Percentiles rank a stretch among this genome's conserved stretches.
Evolutionary conservation across 208 protist species (phyloP).

Genomic region (Leishmania mexicana): DNA sequence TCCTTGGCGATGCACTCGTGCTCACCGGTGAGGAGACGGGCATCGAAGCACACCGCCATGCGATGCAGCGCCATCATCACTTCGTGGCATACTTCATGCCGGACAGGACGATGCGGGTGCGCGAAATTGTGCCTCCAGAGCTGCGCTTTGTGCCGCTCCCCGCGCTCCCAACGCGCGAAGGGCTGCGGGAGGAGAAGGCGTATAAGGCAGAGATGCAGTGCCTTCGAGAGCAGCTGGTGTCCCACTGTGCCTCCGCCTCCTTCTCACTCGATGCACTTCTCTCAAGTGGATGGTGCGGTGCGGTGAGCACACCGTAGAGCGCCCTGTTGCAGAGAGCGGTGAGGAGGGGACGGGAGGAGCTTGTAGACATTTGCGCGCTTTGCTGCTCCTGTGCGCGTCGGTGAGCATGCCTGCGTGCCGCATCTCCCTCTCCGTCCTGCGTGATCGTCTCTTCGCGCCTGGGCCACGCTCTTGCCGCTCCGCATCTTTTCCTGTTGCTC

Average conservation of each 20-base stretch:
- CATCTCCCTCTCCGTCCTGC: not conserved
- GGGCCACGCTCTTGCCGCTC: not conserved
- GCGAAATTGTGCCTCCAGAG: constrained; percentile 60
- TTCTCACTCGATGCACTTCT: constrained; percentile 15
- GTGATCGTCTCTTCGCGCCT: not conserved
- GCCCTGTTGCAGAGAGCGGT: not conserved
- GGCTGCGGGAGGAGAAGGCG: not conserved
- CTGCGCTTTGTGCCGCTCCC: constrained; percentile 46
- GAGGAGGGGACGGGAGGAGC: not conserved
- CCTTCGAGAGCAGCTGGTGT: constrained; percentile 10
- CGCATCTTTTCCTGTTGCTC: not conserved
- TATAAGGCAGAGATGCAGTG: not conserved
- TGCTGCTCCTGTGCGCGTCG: not conserved
- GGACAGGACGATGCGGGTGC: constrained; percentile 42
- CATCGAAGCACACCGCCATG: constrained; percentile 37
- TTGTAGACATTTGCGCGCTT: not conserved
- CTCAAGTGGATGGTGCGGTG: not conserved
- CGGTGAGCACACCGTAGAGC: not conserved
- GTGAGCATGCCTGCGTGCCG: not conserved
- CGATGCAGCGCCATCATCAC: constrained; percentile 14
- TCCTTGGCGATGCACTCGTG: constrained; percentile 43
- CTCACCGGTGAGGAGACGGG: constrained; percentile 35
- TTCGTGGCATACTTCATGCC: constrained; percentile 57
- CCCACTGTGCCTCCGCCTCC: not conserved
- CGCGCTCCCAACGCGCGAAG: not conserved